These are phyloP conservation scores for Viridothelium virens DNA, from an alignment of 495 filamentous ascomycete species.

Conservation along the genomic window DNA sequence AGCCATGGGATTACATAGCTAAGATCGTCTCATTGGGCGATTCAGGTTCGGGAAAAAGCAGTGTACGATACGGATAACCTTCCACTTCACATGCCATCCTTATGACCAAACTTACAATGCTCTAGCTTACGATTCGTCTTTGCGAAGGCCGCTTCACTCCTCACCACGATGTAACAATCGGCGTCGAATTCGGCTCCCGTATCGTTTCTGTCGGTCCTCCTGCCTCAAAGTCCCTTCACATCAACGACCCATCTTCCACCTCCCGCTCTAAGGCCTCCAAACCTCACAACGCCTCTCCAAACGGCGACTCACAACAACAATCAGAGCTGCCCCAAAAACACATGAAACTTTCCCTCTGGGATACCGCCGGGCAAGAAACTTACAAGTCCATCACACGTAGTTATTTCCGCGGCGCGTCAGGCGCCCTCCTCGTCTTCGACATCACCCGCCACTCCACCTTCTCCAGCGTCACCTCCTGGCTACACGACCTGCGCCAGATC, in stretches of 20 bases:
- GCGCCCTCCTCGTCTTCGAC: constrained; percentile 91
- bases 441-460: constrained; percentile 83
- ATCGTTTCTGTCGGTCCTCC: constrained; percentile 89
- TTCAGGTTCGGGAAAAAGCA: constrained; percentile 85
- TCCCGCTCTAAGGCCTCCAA: constrained; percentile 18
- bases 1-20: constrained; percentile 95
- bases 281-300: constrained; percentile 37
- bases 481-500: constrained; percentile 83
- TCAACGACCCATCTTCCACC: constrained; percentile 35
- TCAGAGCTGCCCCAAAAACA: constrained; percentile 43
- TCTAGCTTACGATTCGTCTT: constrained; percentile 79
- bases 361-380: constrained; percentile 95
- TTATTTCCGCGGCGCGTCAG: constrained; percentile 90
- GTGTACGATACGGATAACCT: constrained; percentile 46
- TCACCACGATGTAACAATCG: constrained; percentile 94
- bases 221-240: constrained; percentile 42
- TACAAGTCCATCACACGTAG: constrained; percentile 91
- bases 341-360: constrained; percentile 74
- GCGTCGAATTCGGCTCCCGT: constrained; percentile 91
- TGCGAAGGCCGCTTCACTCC: constrained; percentile 93
- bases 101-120: constrained; percentile 20
- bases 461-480: constrained; percentile 75
- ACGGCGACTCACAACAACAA: constrained; percentile 19
- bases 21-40: constrained; percentile 98
- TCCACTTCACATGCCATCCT: neutral